A percentile compares a stretch with the other conserved stretches of the same genome.
Evolutionary conservation across 2,329 filamentous ascomycete species (phyloP).

Genomic region (Berkeleyomyces basicola): DNA sequence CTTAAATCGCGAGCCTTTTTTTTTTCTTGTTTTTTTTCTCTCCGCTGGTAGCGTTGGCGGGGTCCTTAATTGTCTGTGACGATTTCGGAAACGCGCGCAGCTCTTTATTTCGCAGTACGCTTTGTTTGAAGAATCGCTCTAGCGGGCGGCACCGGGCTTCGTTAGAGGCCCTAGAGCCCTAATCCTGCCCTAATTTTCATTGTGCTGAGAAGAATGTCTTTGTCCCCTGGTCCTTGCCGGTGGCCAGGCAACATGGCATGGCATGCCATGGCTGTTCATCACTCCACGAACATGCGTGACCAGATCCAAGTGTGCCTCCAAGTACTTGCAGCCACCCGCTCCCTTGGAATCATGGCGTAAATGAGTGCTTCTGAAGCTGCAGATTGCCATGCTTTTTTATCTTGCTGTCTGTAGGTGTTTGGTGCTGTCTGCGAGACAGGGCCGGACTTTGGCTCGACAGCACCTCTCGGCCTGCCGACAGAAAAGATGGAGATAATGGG

Average conservation of each 20-base stretch:
- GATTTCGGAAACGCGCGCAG: background rate
- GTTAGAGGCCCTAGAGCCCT: background rate
- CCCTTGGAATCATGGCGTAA: no score
- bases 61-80: background rate
- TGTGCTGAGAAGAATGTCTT: constrained; percentile 1
- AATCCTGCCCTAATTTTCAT: background rate
- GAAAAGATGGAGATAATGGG: background rate
- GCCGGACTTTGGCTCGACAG: no score
- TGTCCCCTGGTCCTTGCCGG: background rate
- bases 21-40: background rate
- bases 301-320: no score
- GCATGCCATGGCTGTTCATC: background rate
- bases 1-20: background rate
- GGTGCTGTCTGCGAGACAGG: background rate
- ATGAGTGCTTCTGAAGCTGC: no score
- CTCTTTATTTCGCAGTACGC: background rate
- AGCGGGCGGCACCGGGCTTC: background rate
- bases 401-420: background rate
- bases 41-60: background rate
- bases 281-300: no score
- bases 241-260: background rate
- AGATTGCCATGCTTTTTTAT: background rate
- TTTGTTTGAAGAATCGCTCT: background rate
- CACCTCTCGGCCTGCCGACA: no score
- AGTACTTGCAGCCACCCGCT: no score